Evolutionary conservation across 2,329 filamentous ascomycete species (phyloP), one percentile per base, ranked within the genome.

Genomic region (Capronia epimyces): DNA sequence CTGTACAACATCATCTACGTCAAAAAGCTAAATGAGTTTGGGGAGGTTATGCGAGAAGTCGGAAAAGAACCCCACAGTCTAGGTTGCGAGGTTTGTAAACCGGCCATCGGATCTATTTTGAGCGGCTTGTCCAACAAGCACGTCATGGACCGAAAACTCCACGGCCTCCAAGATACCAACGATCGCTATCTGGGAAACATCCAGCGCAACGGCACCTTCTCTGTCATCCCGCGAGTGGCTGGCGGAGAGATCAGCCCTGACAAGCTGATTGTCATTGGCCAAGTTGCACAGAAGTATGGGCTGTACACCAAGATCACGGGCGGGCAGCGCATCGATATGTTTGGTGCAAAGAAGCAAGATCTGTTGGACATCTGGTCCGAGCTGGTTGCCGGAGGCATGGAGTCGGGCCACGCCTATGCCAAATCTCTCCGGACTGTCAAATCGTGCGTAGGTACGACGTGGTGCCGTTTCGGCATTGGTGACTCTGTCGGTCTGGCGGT

Each of bases 271-370:
- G 79, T 83, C 50, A 89, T 95, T 52, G 89, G 88, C 0, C 80
- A 83, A 49, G 87, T 95, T 0, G 89, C 89, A 0, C 87, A 87
- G 72, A 84, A 91, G 65, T 95, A 88, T 64, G 78, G 79, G 29
- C 73, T 95, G 5, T 95, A 95, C 71, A 89, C 84, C 64, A 95
- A 95, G 70, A 94, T 95, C 65, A 95, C 89, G 0, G 89, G 89
- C 49, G 89, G 87, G 1, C 89, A 95, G 69, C 81, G 89, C 49
- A 95, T 95, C 64, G 89, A 95, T 67, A 81, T 95, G 83, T 95
- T 95, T 63, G 89, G 89, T 34, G 89, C 89, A 0, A 83, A 83
- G 69, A 95, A 94, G 70, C 86, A 93, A 59, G 88, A 95, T 66
- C 75, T 95, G 15, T 75, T 87, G 2, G 77, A 78, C 12, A 95